Evolutionary conservation across 2,329 filamentous ascomycete genomes (phyloP).

Genomic region (Claviceps monticola): DNA sequence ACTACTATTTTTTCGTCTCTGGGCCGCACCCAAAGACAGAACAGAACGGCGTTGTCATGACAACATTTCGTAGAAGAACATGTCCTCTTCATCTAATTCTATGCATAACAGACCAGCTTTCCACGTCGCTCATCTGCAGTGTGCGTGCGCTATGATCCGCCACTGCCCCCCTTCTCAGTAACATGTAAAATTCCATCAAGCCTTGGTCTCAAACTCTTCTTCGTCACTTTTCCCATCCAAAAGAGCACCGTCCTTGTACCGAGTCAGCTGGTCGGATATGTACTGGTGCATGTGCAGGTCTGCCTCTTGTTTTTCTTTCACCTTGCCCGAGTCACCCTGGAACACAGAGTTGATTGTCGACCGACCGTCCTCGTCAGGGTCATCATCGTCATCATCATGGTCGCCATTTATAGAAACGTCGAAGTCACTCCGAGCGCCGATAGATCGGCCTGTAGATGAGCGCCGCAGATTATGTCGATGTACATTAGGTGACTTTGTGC

Average conservation of each 20-base stretch:
- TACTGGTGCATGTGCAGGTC: slow-evolving; percentile 67
- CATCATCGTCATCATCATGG: slow-evolving; percentile 29
- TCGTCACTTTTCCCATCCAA: slow-evolving; percentile 16
- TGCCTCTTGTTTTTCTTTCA: slow-evolving; percentile 37
- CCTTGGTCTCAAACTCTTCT: slow-evolving; percentile 35
- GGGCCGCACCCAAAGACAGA: neutral
- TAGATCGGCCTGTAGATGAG: slow-evolving; percentile 70
- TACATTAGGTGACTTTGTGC: slow-evolving; percentile 20
- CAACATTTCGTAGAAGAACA: neutral
- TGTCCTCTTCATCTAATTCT: neutral
- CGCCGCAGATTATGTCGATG: slow-evolving; percentile 48
- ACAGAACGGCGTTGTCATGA: neutral
- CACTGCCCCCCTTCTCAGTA: neutral
- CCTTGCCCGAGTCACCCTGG: slow-evolving; percentile 27
- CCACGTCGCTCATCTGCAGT: neutral
- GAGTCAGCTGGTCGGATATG: slow-evolving; percentile 65
- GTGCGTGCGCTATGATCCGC: no score
- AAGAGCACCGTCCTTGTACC: slow-evolving; percentile 35
- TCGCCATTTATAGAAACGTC: slow-evolving; percentile 34
- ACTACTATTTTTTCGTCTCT: neutral
- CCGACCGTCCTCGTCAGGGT: slow-evolving; percentile 11
- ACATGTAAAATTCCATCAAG: slow-evolving; percentile 7
- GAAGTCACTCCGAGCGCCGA: slow-evolving; percentile 74
- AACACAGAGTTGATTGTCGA: slow-evolving; percentile 20
- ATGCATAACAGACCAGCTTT: neutral